Base-by-base conservation (phyloP, 2,329 filamentous ascomycete species). In the Sphaerostilbella broomeana region DNA sequence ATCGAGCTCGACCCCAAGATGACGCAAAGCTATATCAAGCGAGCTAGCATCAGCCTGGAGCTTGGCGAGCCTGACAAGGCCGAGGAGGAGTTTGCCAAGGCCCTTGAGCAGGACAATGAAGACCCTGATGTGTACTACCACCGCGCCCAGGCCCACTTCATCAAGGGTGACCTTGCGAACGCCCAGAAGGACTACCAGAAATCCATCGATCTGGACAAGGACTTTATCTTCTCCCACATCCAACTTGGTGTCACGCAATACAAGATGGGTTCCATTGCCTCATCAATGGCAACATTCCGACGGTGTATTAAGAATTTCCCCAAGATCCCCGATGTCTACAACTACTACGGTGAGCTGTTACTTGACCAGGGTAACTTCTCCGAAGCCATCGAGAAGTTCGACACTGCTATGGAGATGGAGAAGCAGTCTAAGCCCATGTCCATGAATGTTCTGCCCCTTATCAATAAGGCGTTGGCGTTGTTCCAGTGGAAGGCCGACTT, bases 401-500 rank as follows among this genome's bases (percentile, higher is more conserved):
- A 98, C 62, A 92, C 82, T 18, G 92, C 92, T n/a, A 89, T 97
- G 50, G 89, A 97, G 60, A 90, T 97, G 83, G 92, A 98, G 76
- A 94, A 92, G 72, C 81, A 86, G 64, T 82, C 80, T 49, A 94
- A 94, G 70, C 89, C 89, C 11, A 82, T 92, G 64, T 85, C 87
- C 46, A 97, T 98, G 83, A 98, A 98, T 56, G 92, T 98, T 20
- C 70, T 98, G 48, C 92, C 92, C 11, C 73, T 98, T 35, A 97
- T 98, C 68, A 98, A 98, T 79, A 98, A 98, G 72, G 89, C 92
- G 5, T 76, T 98, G 19, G 88, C 90, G 10, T 73, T 97, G 32
- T 97, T 95, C 77, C 92, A 98, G 63, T 95, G 89, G 84, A 97
- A 95, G 74, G 84, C 94, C 56, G 90, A 97, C 65, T 97, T 94